Percentiles rank a stretch among this genome's conserved stretches.
These are phyloP conservation scores for Senna tora DNA, from an alignment of 306 rosid species.

Conservation along the genomic window DNA sequence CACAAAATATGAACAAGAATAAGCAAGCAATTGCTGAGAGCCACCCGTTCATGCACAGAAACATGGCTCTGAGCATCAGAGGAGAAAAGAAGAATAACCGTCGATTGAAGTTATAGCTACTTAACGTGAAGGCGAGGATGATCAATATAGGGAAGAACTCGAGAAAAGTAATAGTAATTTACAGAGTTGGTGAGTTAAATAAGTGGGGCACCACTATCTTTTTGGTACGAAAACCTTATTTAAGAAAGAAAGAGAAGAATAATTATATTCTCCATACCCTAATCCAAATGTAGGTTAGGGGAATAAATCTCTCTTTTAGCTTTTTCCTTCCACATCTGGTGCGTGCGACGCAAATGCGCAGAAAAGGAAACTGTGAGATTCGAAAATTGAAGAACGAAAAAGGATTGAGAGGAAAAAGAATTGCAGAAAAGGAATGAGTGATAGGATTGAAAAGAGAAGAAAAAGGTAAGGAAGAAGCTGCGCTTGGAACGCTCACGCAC, in stretches of 20 bases:
- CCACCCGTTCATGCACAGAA: constrained; percentile 26
- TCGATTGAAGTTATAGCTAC: neutral
- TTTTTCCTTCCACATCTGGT: neutral
- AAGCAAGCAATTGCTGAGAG: neutral
- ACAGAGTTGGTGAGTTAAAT: neutral
- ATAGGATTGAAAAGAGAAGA: neutral
- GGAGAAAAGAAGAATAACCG: neutral
- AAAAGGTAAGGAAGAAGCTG: neutral
- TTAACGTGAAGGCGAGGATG: neutral
- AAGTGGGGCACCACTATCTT: neutral
- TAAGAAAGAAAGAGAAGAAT: neutral
- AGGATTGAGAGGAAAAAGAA: too few relatives aligned
- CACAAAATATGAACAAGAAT: constrained; percentile 33
- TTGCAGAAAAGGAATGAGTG: neutral
- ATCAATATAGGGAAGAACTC: neutral
- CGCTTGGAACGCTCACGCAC: constrained; percentile 2
- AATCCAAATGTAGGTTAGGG: neutral
- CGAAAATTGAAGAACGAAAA: neutral
- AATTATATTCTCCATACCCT: neutral
- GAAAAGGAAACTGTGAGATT: neutral
- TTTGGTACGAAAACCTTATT: neutral
- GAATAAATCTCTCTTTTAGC: neutral
- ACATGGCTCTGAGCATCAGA: constrained; percentile 32
- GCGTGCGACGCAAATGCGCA: neutral
- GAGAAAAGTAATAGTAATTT: neutral